Base-by-base conservation (phyloP, 176 grass and related monocot species). In the Cenchrus purpureus region DNA sequence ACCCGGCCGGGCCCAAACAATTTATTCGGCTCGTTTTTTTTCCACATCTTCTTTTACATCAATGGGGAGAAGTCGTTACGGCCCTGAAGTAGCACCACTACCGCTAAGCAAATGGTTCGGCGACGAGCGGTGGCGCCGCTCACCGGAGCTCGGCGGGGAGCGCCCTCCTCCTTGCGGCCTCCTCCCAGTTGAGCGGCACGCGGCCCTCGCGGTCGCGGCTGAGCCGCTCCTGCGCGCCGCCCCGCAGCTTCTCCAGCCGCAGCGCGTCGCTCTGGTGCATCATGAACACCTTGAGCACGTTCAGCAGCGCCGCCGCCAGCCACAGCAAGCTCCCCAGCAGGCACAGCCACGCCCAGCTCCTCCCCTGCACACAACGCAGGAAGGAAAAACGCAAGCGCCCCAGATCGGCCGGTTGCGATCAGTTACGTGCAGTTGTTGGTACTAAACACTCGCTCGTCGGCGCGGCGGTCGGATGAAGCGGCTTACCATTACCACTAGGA, bases 161-260 rank as follows among this genome's bases (percentile, higher is more conserved):
- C 68, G 44, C 40, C 12, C 40, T 34, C 59, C 82, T 74, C 45
- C 78, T 85, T 10, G 77, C 79, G 29, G 12, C 52, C 29, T 87
- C 86, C 76, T 87, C 86, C 52, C 73, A 67, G 51, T 65, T 79
- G 50, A 92, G 81, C 7, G 84, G 87, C 15, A 92, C 51, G 54
- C 91, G 83, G 1, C 89, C 88, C 71, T 91, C 91, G 12, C 93
- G 87, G 57, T 87, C 85, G 7, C 87, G 72, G 83, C 75, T 68
- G 22, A 98, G 87, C 73, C 91, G 71, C 86, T 98, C 93, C 77
- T 98, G 93, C 80, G 91, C 96, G 12, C 93, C 93, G 71, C 96
- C 91, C 5, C 91, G 93, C 4, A 98, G 91, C 74, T 90, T 98
- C 93, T 98, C 96, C 31, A 95, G 82, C 58, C 91, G 59, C 65